Conservation (phyloP, 192 early-diverging fungal species). For the Thamnidium elegans region DNA sequence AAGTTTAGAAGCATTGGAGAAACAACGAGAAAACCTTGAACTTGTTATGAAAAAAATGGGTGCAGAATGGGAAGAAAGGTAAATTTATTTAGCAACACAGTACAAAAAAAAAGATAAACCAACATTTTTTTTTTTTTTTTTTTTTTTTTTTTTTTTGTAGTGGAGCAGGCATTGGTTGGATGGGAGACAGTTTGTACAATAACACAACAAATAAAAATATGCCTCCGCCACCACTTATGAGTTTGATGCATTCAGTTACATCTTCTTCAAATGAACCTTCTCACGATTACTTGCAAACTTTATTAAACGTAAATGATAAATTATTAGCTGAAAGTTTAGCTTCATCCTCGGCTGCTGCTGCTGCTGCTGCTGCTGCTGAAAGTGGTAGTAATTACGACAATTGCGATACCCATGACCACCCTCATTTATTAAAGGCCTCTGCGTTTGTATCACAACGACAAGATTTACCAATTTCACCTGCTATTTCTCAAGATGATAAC, state of each 20-base stretch:
- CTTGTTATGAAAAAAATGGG: constrained; percentile 35
- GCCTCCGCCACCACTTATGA: not conserved
- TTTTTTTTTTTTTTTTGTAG: constrained; percentile 4
- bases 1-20: constrained; percentile 29
- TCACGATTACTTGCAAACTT: constrained; percentile 5
- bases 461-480: constrained; percentile 27
- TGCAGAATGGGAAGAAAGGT: constrained; percentile 40
- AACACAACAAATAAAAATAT: constrained; percentile 6
- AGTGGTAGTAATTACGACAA: too few species aligned
- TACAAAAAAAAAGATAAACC: too few species aligned
- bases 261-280: not conserved
- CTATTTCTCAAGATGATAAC: constrained; percentile 51
- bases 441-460: constrained; percentile 30
- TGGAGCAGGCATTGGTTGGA: constrained; percentile 39
- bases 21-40: constrained; percentile 29
- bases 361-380: not conserved
- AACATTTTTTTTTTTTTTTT: too few species aligned
- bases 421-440: constrained; percentile 17
- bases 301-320: constrained; percentile 5
- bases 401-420: not conserved
- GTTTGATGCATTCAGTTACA: constrained; percentile 2
- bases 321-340: constrained; percentile 6
- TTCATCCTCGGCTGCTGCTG: not conserved
- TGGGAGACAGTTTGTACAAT: constrained; percentile 10
- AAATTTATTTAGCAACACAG: not conserved